Evolutionary conservation across 2,329 filamentous ascomycete species (phyloP), one percentile per base, ranked within the genome.

Genomic region (Aureobasidium leucospermi): DNA sequence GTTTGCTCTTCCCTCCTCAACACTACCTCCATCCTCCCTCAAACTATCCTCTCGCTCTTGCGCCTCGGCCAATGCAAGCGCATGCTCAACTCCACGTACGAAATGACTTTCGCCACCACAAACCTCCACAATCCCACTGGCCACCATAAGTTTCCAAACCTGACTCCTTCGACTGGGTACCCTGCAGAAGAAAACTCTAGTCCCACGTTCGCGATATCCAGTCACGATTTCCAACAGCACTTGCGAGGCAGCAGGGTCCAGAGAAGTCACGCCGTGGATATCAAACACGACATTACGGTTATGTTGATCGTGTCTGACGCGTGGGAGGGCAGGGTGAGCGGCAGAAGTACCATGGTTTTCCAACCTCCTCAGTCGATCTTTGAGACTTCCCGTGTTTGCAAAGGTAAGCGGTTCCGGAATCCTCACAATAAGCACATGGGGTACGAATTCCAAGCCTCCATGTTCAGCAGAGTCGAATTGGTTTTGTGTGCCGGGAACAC

Each of bases 351-450:
- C 94, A 68, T 97, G 96, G 23, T 91, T 81, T 73, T 97, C 94
- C 1, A 99, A 79, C 6, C 94, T 80, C 6, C 88, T 81, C 10
- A 99, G 79, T 4, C 94, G 83, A 56, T 86, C 87, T 73, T 95
- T 96, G 46, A 99, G 78, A 19, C 69, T 63, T 48, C 92, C 94
- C 0, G 94, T 97, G 71, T 99, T 99, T 69, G 93, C 93, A 71
- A 99, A 99, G 0, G 93, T 97, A 53, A 99, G 78, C 0, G 94
- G 94, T 70, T 99, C 94, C 0, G 94, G 93, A 59, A 99, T 97
- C 78, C 97, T 97, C 67, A 97, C 90, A 62, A 99, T 96, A 9
- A 99, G 78, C 62, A 89, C 95, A 15, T 93, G 90, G 64, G 96
- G 92, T 57, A 96, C 82, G 67, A 96, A 92, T 71, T 97, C 93